phyloP scores from a whole-genome alignment of 2,329 filamentous ascomycete species.

The Chaetoscypha palmicola region DNA sequence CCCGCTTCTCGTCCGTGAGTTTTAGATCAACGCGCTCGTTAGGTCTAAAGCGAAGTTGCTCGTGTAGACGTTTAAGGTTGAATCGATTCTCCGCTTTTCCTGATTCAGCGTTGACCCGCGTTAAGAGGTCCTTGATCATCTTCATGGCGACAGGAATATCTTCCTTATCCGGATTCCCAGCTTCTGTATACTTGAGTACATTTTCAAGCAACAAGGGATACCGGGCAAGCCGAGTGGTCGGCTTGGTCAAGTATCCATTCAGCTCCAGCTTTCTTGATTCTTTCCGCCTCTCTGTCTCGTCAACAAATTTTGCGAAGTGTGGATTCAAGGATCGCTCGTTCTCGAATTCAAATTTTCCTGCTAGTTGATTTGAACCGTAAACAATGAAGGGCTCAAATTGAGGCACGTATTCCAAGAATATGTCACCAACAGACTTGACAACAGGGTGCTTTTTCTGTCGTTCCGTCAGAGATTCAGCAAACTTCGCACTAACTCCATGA shows the following conservation, averaged over 20 bases:
- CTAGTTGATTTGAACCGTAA: slow-evolving; percentile 91
- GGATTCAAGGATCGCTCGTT: slow-evolving; percentile 85
- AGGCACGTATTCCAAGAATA: slow-evolving; percentile 87
- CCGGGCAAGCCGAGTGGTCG: slow-evolving; percentile 86
- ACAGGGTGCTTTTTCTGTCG: slow-evolving; percentile 87
- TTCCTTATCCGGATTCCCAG: slow-evolving; percentile 80
- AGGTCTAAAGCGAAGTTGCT: slow-evolving; percentile 82
- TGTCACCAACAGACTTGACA: slow-evolving; percentile 83
- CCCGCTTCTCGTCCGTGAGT: slow-evolving; percentile 85
- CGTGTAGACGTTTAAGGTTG: slow-evolving; percentile 85
- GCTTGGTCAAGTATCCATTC: slow-evolving; percentile 96
- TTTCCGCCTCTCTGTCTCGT: slow-evolving; percentile 91
- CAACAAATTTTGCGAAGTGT: slow-evolving; percentile 83
- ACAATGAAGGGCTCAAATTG: slow-evolving; percentile 94
- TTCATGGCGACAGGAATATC: slow-evolving; percentile 86
- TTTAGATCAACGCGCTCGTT: slow-evolving; percentile 91
- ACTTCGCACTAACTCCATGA: slow-evolving; percentile 79
- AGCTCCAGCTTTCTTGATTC: slow-evolving; percentile 95
- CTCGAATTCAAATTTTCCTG: slow-evolving; percentile 97
- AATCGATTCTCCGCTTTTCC: slow-evolving; percentile 97
- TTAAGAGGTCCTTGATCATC: slow-evolving; percentile 80
- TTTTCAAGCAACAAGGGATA: slow-evolving; percentile 90
- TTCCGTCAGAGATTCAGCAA: slow-evolving; percentile 81
- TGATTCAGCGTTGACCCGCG: slow-evolving; percentile 86
- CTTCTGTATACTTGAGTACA: slow-evolving; percentile 84